Percentiles rank a stretch among this genome's conserved stretches.
These are phyloP conservation scores for Suillus bovinus DNA, from an alignment of 768 basidiomycete genomes.

Conservation along the genomic window DNA sequence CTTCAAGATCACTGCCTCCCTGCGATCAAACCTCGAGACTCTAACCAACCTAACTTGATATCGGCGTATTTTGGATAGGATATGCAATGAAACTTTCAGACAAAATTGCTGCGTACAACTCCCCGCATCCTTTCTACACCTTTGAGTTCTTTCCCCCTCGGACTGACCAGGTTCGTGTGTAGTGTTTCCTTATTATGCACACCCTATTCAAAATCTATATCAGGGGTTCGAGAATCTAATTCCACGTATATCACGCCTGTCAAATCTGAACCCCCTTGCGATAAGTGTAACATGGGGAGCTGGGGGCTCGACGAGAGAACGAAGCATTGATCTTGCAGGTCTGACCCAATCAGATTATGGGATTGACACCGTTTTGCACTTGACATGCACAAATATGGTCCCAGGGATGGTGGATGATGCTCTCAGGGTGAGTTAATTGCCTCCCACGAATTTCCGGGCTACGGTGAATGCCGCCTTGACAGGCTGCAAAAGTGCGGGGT, in stretches of 20 bases:
- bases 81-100: constrained; percentile 69
- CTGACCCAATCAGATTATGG: constrained; percentile 72
- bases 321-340: constrained; percentile 83
- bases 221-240: constrained; percentile 93
- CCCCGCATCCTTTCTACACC: constrained; percentile 75
- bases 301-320: constrained; percentile 87
- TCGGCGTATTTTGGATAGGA: constrained; percentile 1
- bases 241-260: constrained; percentile 81
- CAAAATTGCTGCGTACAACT: constrained; percentile 52
- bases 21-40: background rate
- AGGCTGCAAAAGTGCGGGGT: constrained; percentile 80
- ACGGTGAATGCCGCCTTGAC: constrained; percentile 10
- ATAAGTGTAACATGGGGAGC: constrained; percentile 98
- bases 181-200: background rate
- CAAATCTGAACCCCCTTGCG: constrained; percentile 75
- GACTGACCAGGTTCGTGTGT: constrained; percentile 70
- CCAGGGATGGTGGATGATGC: constrained; percentile 83
- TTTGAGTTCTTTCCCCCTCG: constrained; percentile 98
- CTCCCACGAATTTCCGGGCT: constrained; percentile 1
- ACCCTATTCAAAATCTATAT: constrained; percentile 10
- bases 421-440: constrained; percentile 67
- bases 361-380: constrained; percentile 87
- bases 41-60: constrained; percentile 6
- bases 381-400: constrained; percentile 98
- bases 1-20: background rate